Conservation (phyloP, 176 grass and related monocot genomes). For the Tillandsia fasciculata region DNA sequence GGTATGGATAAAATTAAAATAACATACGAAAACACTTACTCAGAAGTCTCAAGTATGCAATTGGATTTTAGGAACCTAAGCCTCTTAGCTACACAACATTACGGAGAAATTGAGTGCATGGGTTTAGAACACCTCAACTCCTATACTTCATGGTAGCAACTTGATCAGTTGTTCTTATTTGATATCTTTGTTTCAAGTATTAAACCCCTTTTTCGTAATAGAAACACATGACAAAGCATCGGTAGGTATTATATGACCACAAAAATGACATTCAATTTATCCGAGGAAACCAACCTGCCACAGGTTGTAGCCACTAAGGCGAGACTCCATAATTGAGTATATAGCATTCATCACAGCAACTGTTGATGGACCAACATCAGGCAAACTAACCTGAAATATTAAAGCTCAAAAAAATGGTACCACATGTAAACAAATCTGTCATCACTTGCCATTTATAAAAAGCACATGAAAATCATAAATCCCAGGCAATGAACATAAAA, state of each 20-base stretch:
- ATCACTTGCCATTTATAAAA: neutral
- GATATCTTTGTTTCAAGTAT: no score
- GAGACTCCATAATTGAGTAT: constrained; percentile 43
- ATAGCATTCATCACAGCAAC: constrained; percentile 50
- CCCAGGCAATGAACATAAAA: neutral
- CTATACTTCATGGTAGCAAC: no score
- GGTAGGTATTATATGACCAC: neutral
- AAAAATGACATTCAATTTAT: constrained; percentile 6
- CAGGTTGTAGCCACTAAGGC: constrained; percentile 54
- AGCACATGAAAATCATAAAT: neutral
- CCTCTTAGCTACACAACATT: neutral
- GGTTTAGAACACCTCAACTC: no score
- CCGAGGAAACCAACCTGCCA: constrained; percentile 61
- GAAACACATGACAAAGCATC: neutral
- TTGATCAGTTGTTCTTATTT: no score
- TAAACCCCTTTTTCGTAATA: no score
- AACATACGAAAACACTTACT: neutral
- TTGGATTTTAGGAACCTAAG: no score
- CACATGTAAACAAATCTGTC: neutral
- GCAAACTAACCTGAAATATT: constrained; percentile 65
- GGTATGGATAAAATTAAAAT: neutral
- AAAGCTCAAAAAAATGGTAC: neutral
- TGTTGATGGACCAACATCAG: constrained; percentile 57
- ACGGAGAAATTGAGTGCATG: neutral
- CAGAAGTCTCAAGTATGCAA: neutral